phyloP scores from a whole-genome alignment of 805 yeast species.

The Saccharomycopsis malanga region DNA sequence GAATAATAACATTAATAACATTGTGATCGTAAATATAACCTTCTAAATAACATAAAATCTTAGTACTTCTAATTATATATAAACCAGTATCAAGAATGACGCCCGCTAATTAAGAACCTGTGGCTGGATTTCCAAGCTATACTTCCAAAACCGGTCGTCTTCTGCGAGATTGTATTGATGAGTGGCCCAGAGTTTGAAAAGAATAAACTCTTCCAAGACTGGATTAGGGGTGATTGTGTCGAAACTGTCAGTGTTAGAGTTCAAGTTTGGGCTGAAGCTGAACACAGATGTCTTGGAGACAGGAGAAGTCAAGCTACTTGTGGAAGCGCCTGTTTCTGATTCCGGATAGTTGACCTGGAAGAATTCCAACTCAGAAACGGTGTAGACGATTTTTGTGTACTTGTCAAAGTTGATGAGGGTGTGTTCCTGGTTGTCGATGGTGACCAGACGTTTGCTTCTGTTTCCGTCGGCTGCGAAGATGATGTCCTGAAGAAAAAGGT shows the following conservation, averaged over 20 bases:
- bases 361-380: constrained; percentile 59
- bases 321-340: constrained; percentile 23
- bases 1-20: no score
- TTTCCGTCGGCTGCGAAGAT: constrained; percentile 83
- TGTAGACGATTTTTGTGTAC: constrained; percentile 57
- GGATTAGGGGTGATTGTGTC: constrained; percentile 39
- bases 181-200: constrained; percentile 66
- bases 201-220: constrained; percentile 41
- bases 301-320: neutral
- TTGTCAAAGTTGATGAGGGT: constrained; percentile 63
- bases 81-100: no score
- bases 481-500: constrained; percentile 68
- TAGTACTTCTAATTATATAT: no score
- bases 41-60: no score
- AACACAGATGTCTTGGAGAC: constrained; percentile 19
- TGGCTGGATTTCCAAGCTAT: constrained; percentile 46
- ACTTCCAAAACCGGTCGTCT: constrained; percentile 65
- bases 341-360: constrained; percentile 52
- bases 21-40: no score
- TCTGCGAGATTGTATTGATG: constrained; percentile 52
- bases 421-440: constrained; percentile 44
- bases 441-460: constrained; percentile 46
- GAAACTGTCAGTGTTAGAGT: constrained; percentile 28
- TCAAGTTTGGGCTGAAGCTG: constrained; percentile 17
- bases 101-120: no score